A percentile compares a stretch with the other conserved stretches of the same genome.
These are phyloP conservation scores for grape (Vitis vinifera) DNA, from an alignment of 164 flowering plant species.

Conservation along the genomic window DNA sequence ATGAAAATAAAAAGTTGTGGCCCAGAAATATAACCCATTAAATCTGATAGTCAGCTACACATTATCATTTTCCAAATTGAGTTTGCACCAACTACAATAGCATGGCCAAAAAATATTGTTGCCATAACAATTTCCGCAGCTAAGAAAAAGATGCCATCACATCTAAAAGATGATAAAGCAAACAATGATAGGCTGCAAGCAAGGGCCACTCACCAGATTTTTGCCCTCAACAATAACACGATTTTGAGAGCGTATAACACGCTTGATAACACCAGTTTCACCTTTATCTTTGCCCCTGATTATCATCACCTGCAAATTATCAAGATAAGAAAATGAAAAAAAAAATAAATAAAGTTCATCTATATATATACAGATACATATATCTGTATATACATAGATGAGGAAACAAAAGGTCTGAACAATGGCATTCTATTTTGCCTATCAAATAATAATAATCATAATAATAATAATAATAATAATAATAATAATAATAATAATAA, in stretches of 20 bases:
- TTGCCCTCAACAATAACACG: slow-evolving; percentile 96
- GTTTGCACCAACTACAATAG: no score
- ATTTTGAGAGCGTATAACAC: slow-evolving; percentile 91
- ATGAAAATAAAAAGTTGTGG: no score
- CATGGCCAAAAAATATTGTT: no score
- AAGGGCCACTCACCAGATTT: slow-evolving; percentile 60
- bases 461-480: background rate
- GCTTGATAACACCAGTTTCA: slow-evolving; percentile 79
- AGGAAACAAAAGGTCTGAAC: background rate
- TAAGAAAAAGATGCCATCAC: background rate
- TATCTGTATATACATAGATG: background rate
- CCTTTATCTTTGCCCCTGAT: slow-evolving; percentile 91
- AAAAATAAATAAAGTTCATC: background rate
- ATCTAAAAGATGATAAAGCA: background rate
- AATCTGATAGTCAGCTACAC: no score
- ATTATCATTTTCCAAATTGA: no score
- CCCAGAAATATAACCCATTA: no score
- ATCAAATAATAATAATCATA: background rate
- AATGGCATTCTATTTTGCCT: background rate
- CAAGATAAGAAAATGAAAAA: background rate
- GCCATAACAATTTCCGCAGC: no score
- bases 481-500: background rate
- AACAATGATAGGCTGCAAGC: background rate
- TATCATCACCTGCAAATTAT: slow-evolving; percentile 71
- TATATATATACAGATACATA: no score